Evolutionary conservation across 164 flowering plant species (phyloP).

Genomic region (Akebia trifoliata): DNA sequence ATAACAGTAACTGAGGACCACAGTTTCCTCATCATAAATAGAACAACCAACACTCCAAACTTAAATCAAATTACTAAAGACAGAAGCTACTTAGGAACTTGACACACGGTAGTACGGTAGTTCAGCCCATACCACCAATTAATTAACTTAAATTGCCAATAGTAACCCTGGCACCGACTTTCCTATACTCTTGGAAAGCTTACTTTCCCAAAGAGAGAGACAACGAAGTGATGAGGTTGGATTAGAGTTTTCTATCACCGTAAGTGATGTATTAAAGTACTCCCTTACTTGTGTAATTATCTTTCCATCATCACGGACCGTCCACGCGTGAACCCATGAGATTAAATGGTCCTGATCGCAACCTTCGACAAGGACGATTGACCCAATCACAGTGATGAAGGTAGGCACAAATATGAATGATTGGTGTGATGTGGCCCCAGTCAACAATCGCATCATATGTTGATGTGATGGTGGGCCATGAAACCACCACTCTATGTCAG

Average conservation of each 20-base stretch:
- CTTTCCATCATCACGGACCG: constrained; percentile 68
- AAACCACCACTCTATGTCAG: constrained; percentile 97
- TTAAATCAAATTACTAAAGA: no score
- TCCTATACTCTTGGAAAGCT: constrained; percentile 39
- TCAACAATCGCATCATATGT: constrained; percentile 72
- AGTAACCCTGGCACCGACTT: constrained; percentile 81
- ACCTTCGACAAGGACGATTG: constrained; percentile 68
- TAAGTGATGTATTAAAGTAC: constrained; percentile 78
- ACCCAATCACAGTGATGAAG: constrained; percentile 40
- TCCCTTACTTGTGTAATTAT: constrained; percentile 71
- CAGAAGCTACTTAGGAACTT: no score
- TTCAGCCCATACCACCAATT: no score
- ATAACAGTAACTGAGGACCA: no score
- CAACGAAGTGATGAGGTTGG: constrained; percentile 9
- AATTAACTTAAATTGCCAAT: constrained; percentile 53
- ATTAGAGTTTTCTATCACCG: constrained; percentile 33
- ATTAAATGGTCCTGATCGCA: constrained; percentile 38
- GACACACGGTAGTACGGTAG: no score
- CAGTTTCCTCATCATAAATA: no score
- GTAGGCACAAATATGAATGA: constrained; percentile 43
- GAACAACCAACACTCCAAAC: no score
- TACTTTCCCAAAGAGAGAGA: constrained; percentile 62
- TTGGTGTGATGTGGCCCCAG: constrained; percentile 30
- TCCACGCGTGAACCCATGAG: constrained; percentile 86
- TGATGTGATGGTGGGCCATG: constrained; percentile 92